These are phyloP conservation scores for Candida odintsovae DNA, from an alignment of 805 yeast species.

Conservation along the genomic window DNA sequence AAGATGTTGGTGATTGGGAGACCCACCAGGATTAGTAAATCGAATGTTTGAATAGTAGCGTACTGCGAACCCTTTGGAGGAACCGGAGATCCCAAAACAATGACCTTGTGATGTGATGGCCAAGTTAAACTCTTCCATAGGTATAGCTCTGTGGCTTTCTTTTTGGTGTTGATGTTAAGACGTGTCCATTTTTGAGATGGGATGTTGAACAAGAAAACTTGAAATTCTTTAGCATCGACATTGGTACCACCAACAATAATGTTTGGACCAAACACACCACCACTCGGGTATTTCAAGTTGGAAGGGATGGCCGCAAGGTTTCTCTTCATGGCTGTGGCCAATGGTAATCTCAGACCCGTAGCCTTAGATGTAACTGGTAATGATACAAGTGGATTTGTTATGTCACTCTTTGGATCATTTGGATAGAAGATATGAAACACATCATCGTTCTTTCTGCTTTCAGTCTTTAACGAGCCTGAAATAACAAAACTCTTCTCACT, in stretches of 20 bases:
- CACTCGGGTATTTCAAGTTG: constrained; percentile 48
- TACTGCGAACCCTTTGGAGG: constrained; percentile 19
- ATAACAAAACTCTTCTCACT: constrained; percentile 16
- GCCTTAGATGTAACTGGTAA: constrained; percentile 28
- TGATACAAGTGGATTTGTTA: constrained; percentile 26
- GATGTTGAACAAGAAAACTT: constrained; percentile 46
- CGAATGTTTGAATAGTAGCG: constrained; percentile 37
- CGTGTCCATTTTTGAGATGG: constrained; percentile 61
- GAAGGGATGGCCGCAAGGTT: constrained; percentile 34
- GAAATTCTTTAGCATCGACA: constrained; percentile 35
- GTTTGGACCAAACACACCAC: constrained; percentile 63
- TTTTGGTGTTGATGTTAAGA: constrained; percentile 46
- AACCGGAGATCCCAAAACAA: constrained; percentile 45
- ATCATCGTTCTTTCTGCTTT: constrained; percentile 9
- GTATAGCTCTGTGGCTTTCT: constrained; percentile 38
- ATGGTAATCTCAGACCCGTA: constrained; percentile 26
- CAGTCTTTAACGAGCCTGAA: constrained; percentile 9
- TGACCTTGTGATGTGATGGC: constrained; percentile 71
- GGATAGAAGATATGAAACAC: constrained; percentile 18
- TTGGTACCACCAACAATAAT: constrained; percentile 56
- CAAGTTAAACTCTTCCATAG: constrained; percentile 68
- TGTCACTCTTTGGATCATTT: neutral
- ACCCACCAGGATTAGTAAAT: constrained; percentile 41
- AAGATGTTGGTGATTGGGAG: constrained; percentile 48
- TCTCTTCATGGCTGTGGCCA: constrained; percentile 15